Evolutionary conservation across 176 grass and related monocot species (phyloP), one percentile per base, ranked within the genome.

Genomic region (Zoysia pacifica): DNA sequence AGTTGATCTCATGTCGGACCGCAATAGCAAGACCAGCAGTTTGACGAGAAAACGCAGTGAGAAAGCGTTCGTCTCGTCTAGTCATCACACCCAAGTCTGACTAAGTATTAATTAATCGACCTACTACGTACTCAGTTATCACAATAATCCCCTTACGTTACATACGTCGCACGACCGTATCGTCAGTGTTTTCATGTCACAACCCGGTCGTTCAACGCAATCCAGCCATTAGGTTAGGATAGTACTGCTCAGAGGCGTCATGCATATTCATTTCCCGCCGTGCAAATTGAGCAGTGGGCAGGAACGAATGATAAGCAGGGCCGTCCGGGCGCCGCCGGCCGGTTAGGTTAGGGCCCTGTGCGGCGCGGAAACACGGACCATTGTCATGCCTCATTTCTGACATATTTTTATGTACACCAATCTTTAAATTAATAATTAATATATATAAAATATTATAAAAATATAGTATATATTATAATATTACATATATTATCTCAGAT

Each of bases 311-410:
- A 41, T 40, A 41, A 28, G 28, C 28, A 28, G 28, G 2, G 6
- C 0, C 9, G 28, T 48, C n/a, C 51, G 35, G 56, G 11, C 4
- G 11, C 11, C 47, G 15, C 16, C n/a, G 74, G 5, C 7, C 14
- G 5, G 18, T 66, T 19, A 82, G 56, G 56, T 60, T 60, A 60
- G 56, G 56, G 28, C n/a, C 56, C n/a, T n/a, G 56, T 60, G 56
- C 56, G n/a, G 56, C 74, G 59, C 74, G 74, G 74, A 77, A 64
- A 48, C 74, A 59, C 19, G 5, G 58, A 49, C 74, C 74, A 62
- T 42, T 45, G 19, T 61, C 73, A 76, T 76, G 56, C n/a, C n/a
- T n/a, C n/a, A n/a, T n/a, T n/a, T n/a, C n/a, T n/a, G n/a, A n/a
- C n/a, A n/a, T n/a, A n/a, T n/a, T n/a, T n/a, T n/a, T n/a, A n/a